Percentiles rank a stretch among this genome's conserved stretches.
Conservation (phyloP, 1,284 basidiomycete species). For the Earliella scabrosa region DNA sequence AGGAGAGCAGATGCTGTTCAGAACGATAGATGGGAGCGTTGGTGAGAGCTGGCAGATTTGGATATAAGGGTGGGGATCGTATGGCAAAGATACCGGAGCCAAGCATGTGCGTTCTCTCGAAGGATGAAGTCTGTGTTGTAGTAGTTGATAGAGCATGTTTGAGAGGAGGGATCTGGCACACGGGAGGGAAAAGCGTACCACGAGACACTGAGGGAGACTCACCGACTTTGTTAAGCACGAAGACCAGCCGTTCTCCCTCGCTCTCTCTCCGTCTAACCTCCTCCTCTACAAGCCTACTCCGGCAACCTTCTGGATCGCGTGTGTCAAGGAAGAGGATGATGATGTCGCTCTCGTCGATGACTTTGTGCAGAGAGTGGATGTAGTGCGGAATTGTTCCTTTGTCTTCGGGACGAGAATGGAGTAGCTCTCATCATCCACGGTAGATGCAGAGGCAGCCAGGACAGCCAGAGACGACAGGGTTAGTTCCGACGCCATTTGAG, state of each 20-base stretch:
- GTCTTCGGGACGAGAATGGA: conserved; percentile 47
- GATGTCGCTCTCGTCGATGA: conserved; percentile 93
- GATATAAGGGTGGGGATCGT: conserved; percentile 94
- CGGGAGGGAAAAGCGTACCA: too few species aligned
- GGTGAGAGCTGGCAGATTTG: conserved; percentile 83
- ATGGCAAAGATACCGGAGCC: conserved; percentile 91
- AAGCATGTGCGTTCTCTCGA: conserved; percentile 85
- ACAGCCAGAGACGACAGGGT: conserved; percentile 62
- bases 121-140: conserved; percentile 93
- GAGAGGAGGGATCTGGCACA: too few species aligned
- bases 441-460: conserved; percentile 41
- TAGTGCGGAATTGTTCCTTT: conserved; percentile 73
- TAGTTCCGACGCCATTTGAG: conserved; percentile 77
- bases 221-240: conserved; percentile 95
- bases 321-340: conserved; percentile 90
- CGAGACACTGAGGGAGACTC: too few species aligned
- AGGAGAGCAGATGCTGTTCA: conserved; percentile 82
- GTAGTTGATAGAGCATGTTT: too few species aligned
- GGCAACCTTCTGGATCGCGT: conserved; percentile 88
- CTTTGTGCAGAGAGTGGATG: conserved; percentile 83
- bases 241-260: conserved; percentile 88
- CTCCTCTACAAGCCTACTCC: conserved; percentile 88
- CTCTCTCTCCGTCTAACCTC: conserved; percentile 84
- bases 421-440: conserved; percentile 26
- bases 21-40: conserved; percentile 80